Evolutionary conservation across 2,329 filamentous ascomycete species (phyloP), one percentile per base, ranked within the genome.

Genomic region (Magnaporthiopsis poae): DNA sequence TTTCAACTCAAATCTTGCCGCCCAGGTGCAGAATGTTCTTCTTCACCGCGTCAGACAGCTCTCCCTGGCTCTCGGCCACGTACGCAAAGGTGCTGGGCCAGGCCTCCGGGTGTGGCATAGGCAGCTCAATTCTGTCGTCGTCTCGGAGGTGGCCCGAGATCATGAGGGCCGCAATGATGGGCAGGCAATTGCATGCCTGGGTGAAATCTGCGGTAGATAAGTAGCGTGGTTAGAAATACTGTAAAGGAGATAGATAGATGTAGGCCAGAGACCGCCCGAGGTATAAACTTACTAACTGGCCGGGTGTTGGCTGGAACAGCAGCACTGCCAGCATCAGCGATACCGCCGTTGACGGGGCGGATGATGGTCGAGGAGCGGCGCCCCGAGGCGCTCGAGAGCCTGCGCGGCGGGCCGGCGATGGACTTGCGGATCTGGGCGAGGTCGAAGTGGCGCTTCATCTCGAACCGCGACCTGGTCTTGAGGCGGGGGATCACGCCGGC

Each of bases 61-160:
- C 76, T 15, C 78, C 79, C 66, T 79, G 75, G 52, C 82, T 82
- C 65, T 79, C 75, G 39, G 82, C 82, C 33, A 85, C 77, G 70
- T 84, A 83, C 4, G 77, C 75, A n/a, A 86, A 76, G 0, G 85
- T 86, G 66, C 83, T 80, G 2, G 73, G 71, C 86, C 86, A 88
- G 9, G 77, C 81, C 64, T 81, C 79, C 0, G 86, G 85, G 67
- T 82, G 77, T 1, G 86, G 86, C 66, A 88, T 69, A 0, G 85
- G 85, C 12, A 88, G 75, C 69, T 87, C 84, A 65, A 88, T 77
- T 1, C 77, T 76, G 70, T 87, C 85, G 35, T 83, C 81, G 31
- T 78, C 77, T 18, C 75, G 74, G 29, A 87, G 78, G 70, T 82
- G 78, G 5, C 82, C 80, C 0, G 83, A 86, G 46, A 83, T 76